phyloP scores from a whole-genome alignment of 2,329 filamentous ascomycete species.

The Fusarium tricinctum region DNA sequence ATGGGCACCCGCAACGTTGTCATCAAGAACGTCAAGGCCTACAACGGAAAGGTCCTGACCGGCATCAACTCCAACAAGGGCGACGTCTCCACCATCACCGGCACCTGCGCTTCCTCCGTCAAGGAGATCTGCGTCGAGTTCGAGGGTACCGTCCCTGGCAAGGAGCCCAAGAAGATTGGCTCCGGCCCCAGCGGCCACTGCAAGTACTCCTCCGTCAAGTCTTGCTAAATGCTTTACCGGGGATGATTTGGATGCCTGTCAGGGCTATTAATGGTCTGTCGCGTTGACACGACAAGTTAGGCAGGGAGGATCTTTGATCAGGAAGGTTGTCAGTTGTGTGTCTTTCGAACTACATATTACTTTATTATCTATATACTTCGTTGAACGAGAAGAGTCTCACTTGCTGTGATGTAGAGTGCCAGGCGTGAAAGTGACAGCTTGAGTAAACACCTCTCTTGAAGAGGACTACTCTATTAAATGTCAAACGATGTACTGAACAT shows the following conservation, averaged over 20 bases:
- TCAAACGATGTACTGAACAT: too few species aligned
- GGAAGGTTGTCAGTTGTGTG: background rate
- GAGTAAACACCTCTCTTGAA: background rate
- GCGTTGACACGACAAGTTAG: background rate
- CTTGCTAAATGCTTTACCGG: conserved; percentile 32
- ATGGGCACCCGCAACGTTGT: conserved; percentile 47
- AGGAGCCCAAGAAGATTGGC: conserved; percentile 46
- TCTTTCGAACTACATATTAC: conserved; percentile 13
- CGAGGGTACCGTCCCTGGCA: conserved; percentile 43
- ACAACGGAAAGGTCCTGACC: conserved; percentile 45
- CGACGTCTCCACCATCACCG: conserved; percentile 39
- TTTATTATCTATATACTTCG: conserved; percentile 18
- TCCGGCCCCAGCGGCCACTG: conserved; percentile 42
- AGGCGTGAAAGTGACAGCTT: too few species aligned
- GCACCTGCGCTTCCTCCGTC: conserved; percentile 40
- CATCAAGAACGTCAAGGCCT: conserved; percentile 45
- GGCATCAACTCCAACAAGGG: conserved; percentile 49
- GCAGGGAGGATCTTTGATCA: conserved; percentile 4
- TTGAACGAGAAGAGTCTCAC: conserved; percentile 1
- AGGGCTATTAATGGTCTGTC: background rate
- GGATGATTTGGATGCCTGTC: background rate
- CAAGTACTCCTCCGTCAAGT: conserved; percentile 43
- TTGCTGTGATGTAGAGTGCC: too few species aligned
- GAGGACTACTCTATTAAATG: too few species aligned
- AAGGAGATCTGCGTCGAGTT: conserved; percentile 47